Base-by-base conservation (phyloP, 352 stramenopile genomes). In the Globisporangium uncinulatum region DNA sequence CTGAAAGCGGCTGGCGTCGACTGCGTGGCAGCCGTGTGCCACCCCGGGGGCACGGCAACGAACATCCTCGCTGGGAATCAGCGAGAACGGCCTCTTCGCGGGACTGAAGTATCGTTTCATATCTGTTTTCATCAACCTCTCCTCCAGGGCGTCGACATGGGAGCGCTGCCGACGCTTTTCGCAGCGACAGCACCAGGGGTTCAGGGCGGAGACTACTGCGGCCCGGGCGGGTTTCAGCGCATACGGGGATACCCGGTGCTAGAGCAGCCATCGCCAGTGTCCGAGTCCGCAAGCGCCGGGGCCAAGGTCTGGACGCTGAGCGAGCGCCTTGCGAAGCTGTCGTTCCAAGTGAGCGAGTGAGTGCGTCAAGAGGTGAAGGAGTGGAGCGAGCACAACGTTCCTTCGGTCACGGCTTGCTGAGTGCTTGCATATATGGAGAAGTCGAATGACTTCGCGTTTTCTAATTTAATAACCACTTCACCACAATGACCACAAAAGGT, bases 131-230 rank as follows among this genome's bases (percentile, higher is more conserved):
- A 4, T 78, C 39, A 46, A 67, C 13, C 45, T 79, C 71, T 71
- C 32, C 44, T 83, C 32, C 72, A 86, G 43, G 62, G 66, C 31
- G 49, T 66, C 24, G 69, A 73, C 20, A 74, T 76, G 49, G 76
- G 76, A 24, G 66, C 72, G 21, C 42, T 83, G 21, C 59, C 74
- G 15, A 70, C 60, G 4, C 49, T 87, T 42, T 83, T 73, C 36
- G 76, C 70, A 5, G 74, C 74, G 4, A 78, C 70, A 4, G 72
- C 29, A 0, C 10, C 43, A 0, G 45, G 57, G 9, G 65, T 73
- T 13, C 47, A 66, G n/a, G 54, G 66, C 29, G 50, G 72, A 47
- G 51, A 73, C 41, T 72, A 70, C 55, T 73, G 70, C 47, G 67
- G 68, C 1, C 73, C 73, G 5, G 29, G 9, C 32, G 5, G 32